These are phyloP conservation scores for Teratosphaeria epicoccoides DNA, from an alignment of 2,329 filamentous ascomycete genomes.

Conservation along the genomic window DNA sequence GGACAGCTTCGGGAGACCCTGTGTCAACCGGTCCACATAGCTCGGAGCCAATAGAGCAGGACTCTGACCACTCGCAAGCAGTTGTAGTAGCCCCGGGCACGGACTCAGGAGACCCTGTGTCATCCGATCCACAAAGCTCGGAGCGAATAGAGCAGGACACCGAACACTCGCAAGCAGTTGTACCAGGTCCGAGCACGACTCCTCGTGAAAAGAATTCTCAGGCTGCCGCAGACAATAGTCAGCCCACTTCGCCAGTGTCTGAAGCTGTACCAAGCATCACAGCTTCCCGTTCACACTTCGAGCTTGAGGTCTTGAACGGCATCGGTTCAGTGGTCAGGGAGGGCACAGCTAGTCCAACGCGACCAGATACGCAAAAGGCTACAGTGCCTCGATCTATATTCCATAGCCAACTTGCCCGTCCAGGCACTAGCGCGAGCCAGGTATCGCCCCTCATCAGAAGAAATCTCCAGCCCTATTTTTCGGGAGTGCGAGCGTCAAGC, in stretches of 20 bases:
- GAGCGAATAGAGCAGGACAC: not conserved
- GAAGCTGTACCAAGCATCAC: not conserved
- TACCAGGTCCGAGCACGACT: not conserved
- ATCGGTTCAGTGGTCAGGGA: not conserved
- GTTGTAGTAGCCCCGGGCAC: not conserved
- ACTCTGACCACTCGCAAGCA: not conserved
- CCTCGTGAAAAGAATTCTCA: not conserved
- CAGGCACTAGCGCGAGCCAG: not conserved
- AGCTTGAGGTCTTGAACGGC: not conserved
- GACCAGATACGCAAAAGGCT: not conserved
- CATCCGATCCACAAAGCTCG: not conserved
- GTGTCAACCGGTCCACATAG: not conserved
- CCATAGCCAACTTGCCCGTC: not conserved
- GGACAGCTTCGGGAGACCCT: too few relatives aligned
- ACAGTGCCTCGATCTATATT: not conserved
- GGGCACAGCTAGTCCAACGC: not conserved
- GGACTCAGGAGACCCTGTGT: too few relatives aligned
- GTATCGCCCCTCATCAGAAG: not conserved
- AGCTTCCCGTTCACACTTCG: not conserved
- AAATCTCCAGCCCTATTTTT: not conserved
- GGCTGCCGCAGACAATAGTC: not conserved
- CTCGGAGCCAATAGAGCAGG: not conserved
- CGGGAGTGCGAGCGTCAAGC: constrained; percentile 1
- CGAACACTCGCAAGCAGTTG: not conserved
- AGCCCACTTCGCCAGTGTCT: not conserved